Percentiles rank a stretch among this genome's conserved stretches.
These are phyloP conservation scores for Parathielavia hyrcaniae DNA, from an alignment of 495 filamentous ascomycete species.

Conservation along the genomic window DNA sequence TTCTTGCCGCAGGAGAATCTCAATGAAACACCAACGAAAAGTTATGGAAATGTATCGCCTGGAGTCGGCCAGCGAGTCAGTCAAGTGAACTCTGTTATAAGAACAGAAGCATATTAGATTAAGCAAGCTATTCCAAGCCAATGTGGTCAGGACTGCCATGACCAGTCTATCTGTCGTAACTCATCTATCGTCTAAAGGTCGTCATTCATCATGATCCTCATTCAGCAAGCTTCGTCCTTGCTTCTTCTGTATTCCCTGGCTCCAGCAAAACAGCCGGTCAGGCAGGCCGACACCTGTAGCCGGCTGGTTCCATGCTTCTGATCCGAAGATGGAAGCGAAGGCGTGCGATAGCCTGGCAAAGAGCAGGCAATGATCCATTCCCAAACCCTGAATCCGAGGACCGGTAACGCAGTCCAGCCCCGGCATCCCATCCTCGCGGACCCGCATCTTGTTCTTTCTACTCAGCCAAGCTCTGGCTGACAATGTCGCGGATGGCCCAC, in stretches of 20 bases:
- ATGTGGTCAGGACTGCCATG: neutral
- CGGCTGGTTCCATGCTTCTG: neutral
- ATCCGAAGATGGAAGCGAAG: too few relatives aligned
- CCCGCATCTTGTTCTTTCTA: neutral
- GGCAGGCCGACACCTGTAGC: neutral
- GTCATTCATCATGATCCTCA: slow-evolving; percentile 16
- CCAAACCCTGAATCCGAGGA: neutral
- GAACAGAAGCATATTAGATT: slow-evolving; percentile 17
- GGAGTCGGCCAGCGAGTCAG: neutral
- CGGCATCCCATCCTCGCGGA: neutral
- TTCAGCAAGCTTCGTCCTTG: neutral
- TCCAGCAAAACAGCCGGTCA: neutral
- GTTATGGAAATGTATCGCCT: neutral
- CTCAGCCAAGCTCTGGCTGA: slow-evolving; percentile 25
- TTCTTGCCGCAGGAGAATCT: neutral
- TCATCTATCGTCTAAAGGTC: slow-evolving; percentile 21
- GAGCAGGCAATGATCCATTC: neutral
- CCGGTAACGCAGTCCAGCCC: too few relatives aligned
- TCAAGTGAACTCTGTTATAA: neutral
- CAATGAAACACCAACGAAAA: neutral
- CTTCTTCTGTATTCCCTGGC: neutral
- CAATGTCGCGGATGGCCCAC: slow-evolving; percentile 46
- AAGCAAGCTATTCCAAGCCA: slow-evolving; percentile 7
- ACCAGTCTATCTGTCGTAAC: slow-evolving; percentile 17
- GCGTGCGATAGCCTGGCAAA: too few relatives aligned